phyloP scores from a whole-genome alignment of 2,329 filamentous ascomycete genomes.

The Paraphoma chrysanthemicola region DNA sequence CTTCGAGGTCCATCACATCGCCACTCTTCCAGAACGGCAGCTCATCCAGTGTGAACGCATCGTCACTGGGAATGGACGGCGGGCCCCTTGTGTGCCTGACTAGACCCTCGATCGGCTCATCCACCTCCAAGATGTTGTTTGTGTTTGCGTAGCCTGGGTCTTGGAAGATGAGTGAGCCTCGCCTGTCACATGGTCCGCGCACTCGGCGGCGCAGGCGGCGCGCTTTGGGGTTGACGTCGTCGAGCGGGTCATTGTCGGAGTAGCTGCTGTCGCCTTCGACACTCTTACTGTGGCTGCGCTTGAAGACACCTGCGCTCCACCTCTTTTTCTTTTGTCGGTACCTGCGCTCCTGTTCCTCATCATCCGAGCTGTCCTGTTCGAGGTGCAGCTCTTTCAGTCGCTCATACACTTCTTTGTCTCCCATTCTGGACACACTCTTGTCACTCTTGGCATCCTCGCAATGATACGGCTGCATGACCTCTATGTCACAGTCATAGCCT shows the following conservation, averaged over 20 bases:
- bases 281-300: conserved; percentile 55
- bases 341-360: conserved; percentile 39
- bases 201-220: conserved; percentile 53
- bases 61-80: conserved; percentile 48
- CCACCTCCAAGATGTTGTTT: conserved; percentile 46
- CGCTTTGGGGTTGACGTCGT: conserved; percentile 47
- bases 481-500: conserved; percentile 51
- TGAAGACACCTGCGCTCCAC: conserved; percentile 52
- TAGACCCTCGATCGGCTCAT: conserved; percentile 44
- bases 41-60: conserved; percentile 46
- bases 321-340: conserved; percentile 49
- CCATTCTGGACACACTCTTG: conserved; percentile 21
- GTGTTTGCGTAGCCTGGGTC: conserved; percentile 47
- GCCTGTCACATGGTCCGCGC: conserved; percentile 43
- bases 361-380: conserved; percentile 39
- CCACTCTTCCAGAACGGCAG: conserved; percentile 47
- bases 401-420: conserved; percentile 40
- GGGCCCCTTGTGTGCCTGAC: conserved; percentile 41
- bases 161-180: conserved; percentile 48
- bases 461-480: conserved; percentile 54
- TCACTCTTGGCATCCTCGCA: conserved; percentile 52
- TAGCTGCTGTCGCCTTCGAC: conserved; percentile 53
- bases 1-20: conserved; percentile 34
- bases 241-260: conserved; percentile 50
- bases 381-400: conserved; percentile 46